These are phyloP conservation scores for Oxyria digyna DNA, from an alignment of 148 eudicot genomes.

Conservation along the genomic window DNA sequence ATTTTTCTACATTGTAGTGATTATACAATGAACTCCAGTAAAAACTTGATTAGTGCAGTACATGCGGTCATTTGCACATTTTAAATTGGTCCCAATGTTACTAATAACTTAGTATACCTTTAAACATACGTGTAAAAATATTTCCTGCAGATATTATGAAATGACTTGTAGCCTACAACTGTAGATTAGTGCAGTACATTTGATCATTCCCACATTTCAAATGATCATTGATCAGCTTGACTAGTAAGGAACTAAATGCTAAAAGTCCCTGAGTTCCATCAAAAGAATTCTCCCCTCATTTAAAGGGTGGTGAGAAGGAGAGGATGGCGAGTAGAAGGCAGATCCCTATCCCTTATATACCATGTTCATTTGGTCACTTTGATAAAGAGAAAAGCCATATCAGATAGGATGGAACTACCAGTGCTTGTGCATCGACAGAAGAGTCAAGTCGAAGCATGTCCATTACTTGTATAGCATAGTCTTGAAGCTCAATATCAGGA, in stretches of 20 bases:
- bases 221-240: too few relatives aligned
- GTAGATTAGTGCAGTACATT: not conserved
- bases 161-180: not conserved
- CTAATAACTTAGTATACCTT: not conserved
- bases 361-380: not conserved
- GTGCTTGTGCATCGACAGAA: constrained; percentile 78
- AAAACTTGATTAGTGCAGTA: not conserved
- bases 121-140: not conserved
- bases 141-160: too few relatives aligned
- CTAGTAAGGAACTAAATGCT: too few relatives aligned
- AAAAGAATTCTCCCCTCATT: not conserved
- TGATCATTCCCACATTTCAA: too few relatives aligned
- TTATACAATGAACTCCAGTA: not conserved
- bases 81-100: not conserved
- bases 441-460: constrained; percentile 76
- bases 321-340: not conserved
- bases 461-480: constrained; percentile 58
- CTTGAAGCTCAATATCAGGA: constrained; percentile 85
- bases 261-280: too few relatives aligned
- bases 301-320: not conserved
- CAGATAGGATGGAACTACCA: constrained; percentile 36
- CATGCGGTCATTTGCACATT: not conserved
- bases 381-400: not conserved
- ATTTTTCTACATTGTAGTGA: not conserved
- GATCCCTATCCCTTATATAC: too few relatives aligned